These are phyloP conservation scores for Maudiozyma turicensis DNA, from an alignment of 805 yeast species.

Conservation along the genomic window DNA sequence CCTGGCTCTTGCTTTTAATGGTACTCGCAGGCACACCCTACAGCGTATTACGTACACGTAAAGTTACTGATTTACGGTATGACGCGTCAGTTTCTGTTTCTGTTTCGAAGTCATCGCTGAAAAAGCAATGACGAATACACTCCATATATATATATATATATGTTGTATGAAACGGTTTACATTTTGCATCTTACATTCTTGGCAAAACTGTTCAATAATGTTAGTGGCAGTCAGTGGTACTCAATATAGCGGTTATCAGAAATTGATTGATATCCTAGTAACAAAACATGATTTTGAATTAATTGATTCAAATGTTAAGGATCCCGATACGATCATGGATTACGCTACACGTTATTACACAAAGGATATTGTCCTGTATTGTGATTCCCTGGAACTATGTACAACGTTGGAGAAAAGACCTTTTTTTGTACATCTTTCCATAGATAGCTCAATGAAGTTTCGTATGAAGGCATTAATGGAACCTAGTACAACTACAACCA, in stretches of 20 bases:
- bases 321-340: slow-evolving; percentile 38
- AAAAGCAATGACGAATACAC: too few relatives aligned
- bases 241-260: slow-evolving; percentile 17
- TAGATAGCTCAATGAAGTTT: slow-evolving; percentile 59
- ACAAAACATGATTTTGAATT: slow-evolving; percentile 11
- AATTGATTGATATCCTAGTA: slow-evolving; percentile 11
- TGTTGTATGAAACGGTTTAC: too few relatives aligned
- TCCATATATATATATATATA: too few relatives aligned
- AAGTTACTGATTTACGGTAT: too few relatives aligned
- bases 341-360: slow-evolving; percentile 62
- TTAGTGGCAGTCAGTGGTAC: slow-evolving; percentile 25
- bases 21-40: too few relatives aligned
- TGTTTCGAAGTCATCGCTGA: too few relatives aligned
- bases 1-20: too few relatives aligned
- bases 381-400: slow-evolving; percentile 35
- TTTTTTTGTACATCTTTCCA: slow-evolving; percentile 67
- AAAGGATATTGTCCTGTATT: slow-evolving; percentile 47
- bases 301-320: slow-evolving; percentile 6
- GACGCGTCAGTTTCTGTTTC: too few relatives aligned
- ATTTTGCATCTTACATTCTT: not conserved
- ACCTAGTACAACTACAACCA: slow-evolving; percentile 5
- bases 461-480: slow-evolving; percentile 26
- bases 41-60: too few relatives aligned
- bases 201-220: slow-evolving; percentile 8
- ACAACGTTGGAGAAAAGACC: slow-evolving; percentile 55